These are phyloP conservation scores for Aspergillus alliaceus DNA, from an alignment of 2,329 filamentous ascomycete species.

Conservation along the genomic window DNA sequence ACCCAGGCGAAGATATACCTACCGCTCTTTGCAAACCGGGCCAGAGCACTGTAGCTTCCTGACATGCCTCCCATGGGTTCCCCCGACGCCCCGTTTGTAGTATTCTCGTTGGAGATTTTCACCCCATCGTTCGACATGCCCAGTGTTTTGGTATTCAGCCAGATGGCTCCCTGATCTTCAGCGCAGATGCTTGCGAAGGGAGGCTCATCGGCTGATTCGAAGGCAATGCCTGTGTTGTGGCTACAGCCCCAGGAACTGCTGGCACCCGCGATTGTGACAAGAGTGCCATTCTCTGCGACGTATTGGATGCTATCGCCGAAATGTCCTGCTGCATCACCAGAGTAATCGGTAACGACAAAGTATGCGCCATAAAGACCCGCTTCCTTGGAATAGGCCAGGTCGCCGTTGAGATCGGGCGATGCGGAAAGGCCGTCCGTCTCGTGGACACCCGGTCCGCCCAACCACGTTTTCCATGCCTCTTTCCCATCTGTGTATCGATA, in stretches of 20 bases:
- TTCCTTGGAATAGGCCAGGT: constrained; percentile 60
- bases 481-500: constrained; percentile 58
- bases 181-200: constrained; percentile 62
- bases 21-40: constrained; percentile 52
- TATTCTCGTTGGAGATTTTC: constrained; percentile 64
- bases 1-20: constrained; percentile 65
- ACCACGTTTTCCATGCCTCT: constrained; percentile 59
- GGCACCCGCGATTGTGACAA: constrained; percentile 54
- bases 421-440: constrained; percentile 48
- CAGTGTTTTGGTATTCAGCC: constrained; percentile 62
- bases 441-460: constrained; percentile 59
- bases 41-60: constrained; percentile 61
- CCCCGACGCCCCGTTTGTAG: constrained; percentile 58
- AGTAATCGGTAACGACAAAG: constrained; percentile 61
- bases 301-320: constrained; percentile 60
- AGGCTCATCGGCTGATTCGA: constrained; percentile 59
- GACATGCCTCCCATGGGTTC: constrained; percentile 64
- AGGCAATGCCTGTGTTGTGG: constrained; percentile 65
- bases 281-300: constrained; percentile 48
- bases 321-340: constrained; percentile 55
- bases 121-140: constrained; percentile 53
- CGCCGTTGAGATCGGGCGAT: constrained; percentile 62
- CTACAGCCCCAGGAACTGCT: constrained; percentile 61
- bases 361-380: constrained; percentile 61
- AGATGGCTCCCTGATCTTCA: constrained; percentile 64